Evolutionary conservation across 768 basidiomycete species (phyloP).

Genomic region (Russula dissimulans): DNA sequence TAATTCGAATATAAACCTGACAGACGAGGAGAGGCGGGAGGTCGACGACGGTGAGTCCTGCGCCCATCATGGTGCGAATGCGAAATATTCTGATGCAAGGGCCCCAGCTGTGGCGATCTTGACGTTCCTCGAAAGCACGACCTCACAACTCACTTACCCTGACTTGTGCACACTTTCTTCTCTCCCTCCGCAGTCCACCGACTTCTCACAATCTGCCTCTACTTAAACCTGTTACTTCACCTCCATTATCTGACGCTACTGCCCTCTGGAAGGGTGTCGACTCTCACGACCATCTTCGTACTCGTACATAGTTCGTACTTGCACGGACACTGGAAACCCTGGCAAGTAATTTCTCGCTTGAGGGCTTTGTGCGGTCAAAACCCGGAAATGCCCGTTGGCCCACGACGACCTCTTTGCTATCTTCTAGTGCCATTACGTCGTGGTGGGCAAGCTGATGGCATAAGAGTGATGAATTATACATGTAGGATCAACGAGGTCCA

Average conservation of each 20-base stretch:
- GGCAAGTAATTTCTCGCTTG: no score
- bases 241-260: constrained; percentile 17
- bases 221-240: not conserved
- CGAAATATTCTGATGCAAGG: not conserved
- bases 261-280: constrained; percentile 29
- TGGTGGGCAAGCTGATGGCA: no score
- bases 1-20: constrained; percentile 22
- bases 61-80: no score
- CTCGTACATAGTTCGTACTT: constrained; percentile 81
- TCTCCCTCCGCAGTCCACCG: not conserved
- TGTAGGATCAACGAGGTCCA: no score
- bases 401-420: no score
- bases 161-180: constrained; percentile 72
- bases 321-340: no score
- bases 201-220: not conserved
- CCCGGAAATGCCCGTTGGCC: no score
- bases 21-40: constrained; percentile 49
- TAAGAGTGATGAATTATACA: no score
- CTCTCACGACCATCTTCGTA: constrained; percentile 45
- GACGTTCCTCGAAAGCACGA: constrained; percentile 57
- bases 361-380: no score
- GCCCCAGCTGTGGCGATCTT: constrained; percentile 54
- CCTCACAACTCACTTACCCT: constrained; percentile 81
- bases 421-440: no score
- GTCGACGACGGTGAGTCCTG: constrained; percentile 55